These are phyloP conservation scores for Stramenopiles sp. DNA, from an alignment of 352 stramenopile species.

Conservation along the genomic window DNA sequence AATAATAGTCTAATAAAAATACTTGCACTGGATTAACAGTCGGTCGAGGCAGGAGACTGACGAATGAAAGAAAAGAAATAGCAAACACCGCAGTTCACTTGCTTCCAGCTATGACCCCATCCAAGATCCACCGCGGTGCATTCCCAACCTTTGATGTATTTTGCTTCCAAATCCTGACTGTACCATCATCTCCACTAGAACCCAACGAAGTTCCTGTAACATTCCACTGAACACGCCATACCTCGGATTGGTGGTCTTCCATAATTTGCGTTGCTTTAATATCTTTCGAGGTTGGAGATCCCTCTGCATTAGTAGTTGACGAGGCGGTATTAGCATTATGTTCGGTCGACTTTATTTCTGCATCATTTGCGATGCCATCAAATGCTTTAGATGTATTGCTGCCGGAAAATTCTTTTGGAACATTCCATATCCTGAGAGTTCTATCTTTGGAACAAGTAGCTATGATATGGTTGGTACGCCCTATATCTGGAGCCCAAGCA, in stretches of 20 bases:
- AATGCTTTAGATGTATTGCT: neutral
- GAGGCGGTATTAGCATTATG: too few species aligned
- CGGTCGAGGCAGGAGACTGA: too few species aligned
- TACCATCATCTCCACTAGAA: conserved; percentile 72
- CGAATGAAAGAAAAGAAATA: too few species aligned
- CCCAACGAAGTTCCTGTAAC: conserved; percentile 83
- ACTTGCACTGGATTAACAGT: too few species aligned
- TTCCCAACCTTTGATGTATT: too few species aligned
- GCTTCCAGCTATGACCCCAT: too few species aligned
- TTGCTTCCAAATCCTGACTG: conserved; percentile 81
- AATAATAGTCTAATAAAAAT: too few species aligned
- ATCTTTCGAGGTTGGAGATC: conserved; percentile 45
- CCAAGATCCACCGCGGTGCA: too few species aligned
- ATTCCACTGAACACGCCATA: conserved; percentile 89
- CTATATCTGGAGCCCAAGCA: conserved; percentile 84
- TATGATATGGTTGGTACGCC: conserved; percentile 68
- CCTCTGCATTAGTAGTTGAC: conserved; percentile 38
- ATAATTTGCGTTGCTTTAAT: conserved; percentile 38
- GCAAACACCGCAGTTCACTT: too few species aligned
- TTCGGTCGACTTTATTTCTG: conserved; percentile 31
- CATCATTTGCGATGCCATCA: conserved; percentile 13
- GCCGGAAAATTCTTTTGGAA: conserved; percentile 32
- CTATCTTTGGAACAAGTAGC: conserved; percentile 71
- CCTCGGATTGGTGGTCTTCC: conserved; percentile 42
- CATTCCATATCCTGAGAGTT: conserved; percentile 57